Percentiles rank a stretch among this genome's conserved stretches.
These are phyloP conservation scores for Cyberlindnera euphorbiae DNA, from an alignment of 805 yeast species.

Conservation along the genomic window DNA sequence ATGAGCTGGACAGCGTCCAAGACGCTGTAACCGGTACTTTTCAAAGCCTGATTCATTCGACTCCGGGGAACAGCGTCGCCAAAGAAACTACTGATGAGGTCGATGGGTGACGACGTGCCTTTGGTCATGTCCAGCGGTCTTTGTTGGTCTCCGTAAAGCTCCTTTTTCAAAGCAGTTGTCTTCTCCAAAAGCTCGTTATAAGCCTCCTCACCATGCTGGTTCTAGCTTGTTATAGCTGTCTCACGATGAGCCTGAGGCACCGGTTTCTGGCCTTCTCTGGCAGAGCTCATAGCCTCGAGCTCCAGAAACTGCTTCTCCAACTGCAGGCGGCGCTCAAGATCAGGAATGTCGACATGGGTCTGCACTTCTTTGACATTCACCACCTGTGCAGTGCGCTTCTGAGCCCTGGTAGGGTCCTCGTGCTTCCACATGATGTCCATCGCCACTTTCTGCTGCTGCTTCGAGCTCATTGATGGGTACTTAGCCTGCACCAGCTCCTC, in stretches of 20 bases:
- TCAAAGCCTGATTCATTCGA: constrained; percentile 33
- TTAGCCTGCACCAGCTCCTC: constrained; percentile 29
- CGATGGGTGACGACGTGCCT: constrained; percentile 30
- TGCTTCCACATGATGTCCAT: constrained; percentile 39
- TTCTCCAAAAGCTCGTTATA: constrained; percentile 18
- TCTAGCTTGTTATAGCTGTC: too few relatives aligned
- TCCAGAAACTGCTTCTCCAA: constrained; percentile 21
- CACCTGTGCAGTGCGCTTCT: constrained; percentile 15
- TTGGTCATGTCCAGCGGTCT: constrained; percentile 4
- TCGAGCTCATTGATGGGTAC: constrained; percentile 14
- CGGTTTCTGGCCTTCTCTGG: constrained; percentile 2
- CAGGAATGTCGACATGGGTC: constrained; percentile 21
- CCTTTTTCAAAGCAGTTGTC: constrained; percentile 17
- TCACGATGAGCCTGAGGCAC: too few relatives aligned
- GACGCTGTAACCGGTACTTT: constrained; percentile 33
- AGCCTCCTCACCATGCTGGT: too few relatives aligned
- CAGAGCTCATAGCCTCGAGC: constrained; percentile 11
- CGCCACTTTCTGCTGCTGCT: constrained; percentile 31
- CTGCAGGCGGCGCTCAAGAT: constrained; percentile 24
- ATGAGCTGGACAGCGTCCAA: constrained; percentile 22
- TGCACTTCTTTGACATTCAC: constrained; percentile 19
- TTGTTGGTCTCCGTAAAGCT: constrained; percentile 15
- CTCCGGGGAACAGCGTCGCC: constrained; percentile 28
- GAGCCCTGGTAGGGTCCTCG: constrained; percentile 27
- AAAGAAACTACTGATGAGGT: constrained; percentile 30